Base-by-base conservation (phyloP, 106 monocot species). In the Apostasia ramifera region DNA sequence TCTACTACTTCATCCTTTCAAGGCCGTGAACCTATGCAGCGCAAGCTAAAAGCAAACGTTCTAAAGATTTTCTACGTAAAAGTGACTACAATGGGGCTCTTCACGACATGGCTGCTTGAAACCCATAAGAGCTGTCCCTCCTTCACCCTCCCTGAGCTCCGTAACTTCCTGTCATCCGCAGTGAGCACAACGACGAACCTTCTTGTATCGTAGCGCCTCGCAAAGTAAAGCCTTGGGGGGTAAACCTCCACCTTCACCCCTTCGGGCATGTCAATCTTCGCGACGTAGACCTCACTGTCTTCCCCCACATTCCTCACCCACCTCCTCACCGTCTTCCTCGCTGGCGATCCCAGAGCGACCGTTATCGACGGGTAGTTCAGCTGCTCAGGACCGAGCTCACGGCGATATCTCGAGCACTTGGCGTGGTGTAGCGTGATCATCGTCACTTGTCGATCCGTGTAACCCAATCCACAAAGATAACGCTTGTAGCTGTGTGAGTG, bases 401-500 rank as follows among this genome's bases (percentile, higher is more conserved):
- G 66, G 39, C 61, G 12, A 8, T 65, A 65, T 9, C 8, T 44
- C 6, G 72, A 44, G 52, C 86, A 86, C 6, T 61, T 46, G 3
- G 68, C 13, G 0, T 37, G 40, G 8, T n/a, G 44, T 3, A 42
- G 47, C 8, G 69, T 71, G 15, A 76, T 63, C 59, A 40, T 47
- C 2, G 44, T 15, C 40, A 76, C 69, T 51, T 71, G 71, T 8
- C 71, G 59, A 40, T 62, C 53, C 0, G 82, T 80, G 82, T 80
- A 86, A 15, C 79, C 79, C 43, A 86, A 50, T 8, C 73, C 69
- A 40, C 86, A 86, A 9, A 86, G 73, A 49, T 79, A 83, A 3
- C 63, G 54, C 2, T 73, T 47, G 70, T 86, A 82, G 46, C 79
- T 62, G 11, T 67, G 40, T 6, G 57, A 14, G 3, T 68, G 56